Percentiles rank a stretch among this genome's conserved stretches.
These are phyloP conservation scores for Yamadazyma diospyri DNA, from an alignment of 1,139 yeast species.

Conservation along the genomic window DNA sequence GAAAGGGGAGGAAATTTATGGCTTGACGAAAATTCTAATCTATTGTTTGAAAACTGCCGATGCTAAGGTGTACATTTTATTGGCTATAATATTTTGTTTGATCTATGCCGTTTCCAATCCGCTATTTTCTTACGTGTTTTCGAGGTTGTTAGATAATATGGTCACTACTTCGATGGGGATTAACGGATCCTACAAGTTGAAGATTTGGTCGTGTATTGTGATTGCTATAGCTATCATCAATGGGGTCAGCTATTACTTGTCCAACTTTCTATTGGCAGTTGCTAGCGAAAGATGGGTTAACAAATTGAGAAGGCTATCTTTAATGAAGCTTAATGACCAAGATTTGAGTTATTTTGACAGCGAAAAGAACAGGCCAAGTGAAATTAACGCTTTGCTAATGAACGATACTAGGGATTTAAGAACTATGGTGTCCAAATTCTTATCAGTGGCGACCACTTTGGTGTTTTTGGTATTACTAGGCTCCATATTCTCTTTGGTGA, in stretches of 20 bases:
- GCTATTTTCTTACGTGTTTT: conserved; percentile 70
- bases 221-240: conserved; percentile 58
- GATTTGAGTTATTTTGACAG: conserved; percentile 53
- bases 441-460: conserved; percentile 53
- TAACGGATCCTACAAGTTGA: conserved; percentile 24
- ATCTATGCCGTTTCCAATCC: conserved; percentile 69
- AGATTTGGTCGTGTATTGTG: conserved; percentile 66
- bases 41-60: conserved; percentile 19
- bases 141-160: conserved; percentile 61
- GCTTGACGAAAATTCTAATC: conserved; percentile 11
- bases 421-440: conserved; percentile 55
- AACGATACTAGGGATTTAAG: conserved; percentile 82
- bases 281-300: conserved; percentile 71
- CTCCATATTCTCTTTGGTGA: conserved; percentile 66
- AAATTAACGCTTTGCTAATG: conserved; percentile 63
- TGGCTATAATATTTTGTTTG: conserved; percentile 55
- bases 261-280: conserved; percentile 48
- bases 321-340: conserved; percentile 49
- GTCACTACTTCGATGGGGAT: conserved; percentile 38
- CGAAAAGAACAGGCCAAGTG: conserved; percentile 44
- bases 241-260: conserved; percentile 53
- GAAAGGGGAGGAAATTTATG: conserved; percentile 14
- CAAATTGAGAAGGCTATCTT: conserved; percentile 47
- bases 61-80: conserved; percentile 30
- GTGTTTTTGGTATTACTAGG: conserved; percentile 57